A percentile compares a stretch with the other conserved stretches of the same genome.
These are phyloP conservation scores for Lipomyces sp. DNA, from an alignment of 805 yeast species.

Conservation along the genomic window DNA sequence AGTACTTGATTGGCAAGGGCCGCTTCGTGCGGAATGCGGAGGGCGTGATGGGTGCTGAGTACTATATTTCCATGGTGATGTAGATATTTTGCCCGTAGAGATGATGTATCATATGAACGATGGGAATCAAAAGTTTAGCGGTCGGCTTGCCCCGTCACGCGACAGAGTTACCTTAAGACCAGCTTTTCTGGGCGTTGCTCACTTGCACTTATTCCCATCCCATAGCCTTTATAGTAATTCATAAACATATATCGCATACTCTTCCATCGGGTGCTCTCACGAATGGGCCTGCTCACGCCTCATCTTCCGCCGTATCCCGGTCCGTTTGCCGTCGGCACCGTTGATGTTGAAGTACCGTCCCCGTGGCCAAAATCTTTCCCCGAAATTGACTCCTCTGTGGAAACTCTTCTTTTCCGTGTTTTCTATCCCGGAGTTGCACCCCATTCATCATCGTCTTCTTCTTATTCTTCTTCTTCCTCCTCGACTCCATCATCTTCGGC, in stretches of 20 bases:
- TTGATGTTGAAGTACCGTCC: slow-evolving; percentile 28
- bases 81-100: neutral
- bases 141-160: no score
- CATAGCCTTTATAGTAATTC: no score
- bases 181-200: neutral
- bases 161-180: neutral
- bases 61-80: slow-evolving; percentile 44
- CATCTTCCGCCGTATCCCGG: slow-evolving; percentile 29
- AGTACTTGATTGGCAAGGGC: slow-evolving; percentile 57
- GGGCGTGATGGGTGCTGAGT: slow-evolving; percentile 53
- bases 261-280: neutral
- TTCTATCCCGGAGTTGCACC: slow-evolving; percentile 26
- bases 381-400: slow-evolving; percentile 18
- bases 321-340: slow-evolving; percentile 29
- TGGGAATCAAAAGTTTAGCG: no score
- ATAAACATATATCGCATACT: no score
- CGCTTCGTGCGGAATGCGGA: slow-evolving; percentile 50
- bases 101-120: neutral
- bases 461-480: no score
- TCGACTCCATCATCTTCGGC: no score
- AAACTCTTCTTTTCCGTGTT: slow-evolving; percentile 29
- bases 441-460: no score
- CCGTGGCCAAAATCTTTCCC: slow-evolving; percentile 24
- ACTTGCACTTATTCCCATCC: neutral
- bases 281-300: slow-evolving; percentile 26